A percentile compares a stretch with the other conserved stretches of the same genome.
Evolutionary conservation across 768 basidiomycete genomes (phyloP).

Genomic region (Tricholoma sp.): DNA sequence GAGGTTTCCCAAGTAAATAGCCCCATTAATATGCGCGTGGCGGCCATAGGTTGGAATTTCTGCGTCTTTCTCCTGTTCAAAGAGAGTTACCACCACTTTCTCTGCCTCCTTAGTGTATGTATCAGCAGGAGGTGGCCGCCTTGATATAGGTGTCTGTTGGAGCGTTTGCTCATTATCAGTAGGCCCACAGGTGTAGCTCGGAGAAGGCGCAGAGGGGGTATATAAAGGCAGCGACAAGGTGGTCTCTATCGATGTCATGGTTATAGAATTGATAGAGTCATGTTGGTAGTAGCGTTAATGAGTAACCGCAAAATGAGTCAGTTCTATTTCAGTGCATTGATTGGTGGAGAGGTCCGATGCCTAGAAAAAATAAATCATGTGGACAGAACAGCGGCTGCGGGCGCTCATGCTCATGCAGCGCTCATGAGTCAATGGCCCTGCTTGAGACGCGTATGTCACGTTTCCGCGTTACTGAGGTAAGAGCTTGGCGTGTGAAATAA

Average conservation of each 20-base stretch:
- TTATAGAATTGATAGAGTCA: neutral
- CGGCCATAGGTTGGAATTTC: constrained; percentile 42
- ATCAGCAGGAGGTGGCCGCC: constrained; percentile 26
- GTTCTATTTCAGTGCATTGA: too few relatives aligned
- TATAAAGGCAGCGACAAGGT: constrained; percentile 41
- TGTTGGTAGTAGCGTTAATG: neutral
- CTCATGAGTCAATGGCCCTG: too few relatives aligned
- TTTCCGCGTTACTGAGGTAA: too few relatives aligned
- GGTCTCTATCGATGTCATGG: neutral
- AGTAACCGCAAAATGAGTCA: neutral
- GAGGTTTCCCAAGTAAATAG: constrained; percentile 34
- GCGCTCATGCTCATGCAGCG: too few relatives aligned
- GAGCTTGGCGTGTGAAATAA: too few relatives aligned
- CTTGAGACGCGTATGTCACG: neutral
- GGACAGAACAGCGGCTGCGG: too few relatives aligned
- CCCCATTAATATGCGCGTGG: constrained; percentile 34
- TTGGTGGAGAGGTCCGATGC: too few relatives aligned
- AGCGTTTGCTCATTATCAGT: constrained; percentile 48
- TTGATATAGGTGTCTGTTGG: constrained; percentile 36
- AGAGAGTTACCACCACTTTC: constrained; percentile 35
- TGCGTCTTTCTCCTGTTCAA: constrained; percentile 40
- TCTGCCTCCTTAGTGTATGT: constrained; percentile 35
- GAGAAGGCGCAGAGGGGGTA: constrained; percentile 47
- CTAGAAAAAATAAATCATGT: too few relatives aligned
- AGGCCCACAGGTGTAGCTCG: constrained; percentile 54